phyloP scores from a whole-genome alignment of 495 filamentous ascomycete species.

The Talaromyces adpressus region DNA sequence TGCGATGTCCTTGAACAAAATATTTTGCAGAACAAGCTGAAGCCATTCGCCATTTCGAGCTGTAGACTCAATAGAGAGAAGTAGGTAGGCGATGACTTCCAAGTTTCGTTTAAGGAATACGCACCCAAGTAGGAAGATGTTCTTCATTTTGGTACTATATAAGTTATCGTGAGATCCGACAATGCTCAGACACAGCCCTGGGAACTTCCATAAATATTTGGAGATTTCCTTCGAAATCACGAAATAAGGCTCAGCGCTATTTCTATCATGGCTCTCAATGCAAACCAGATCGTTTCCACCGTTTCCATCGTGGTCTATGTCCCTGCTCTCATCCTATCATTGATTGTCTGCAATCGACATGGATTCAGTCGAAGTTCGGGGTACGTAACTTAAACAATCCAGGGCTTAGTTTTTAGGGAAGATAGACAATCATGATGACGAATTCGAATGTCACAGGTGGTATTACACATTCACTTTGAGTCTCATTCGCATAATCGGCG shows the following conservation, averaged over 20 bases:
- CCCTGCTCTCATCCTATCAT: not conserved
- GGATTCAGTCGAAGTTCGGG: slow-evolving; percentile 4
- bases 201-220: not conserved
- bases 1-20: not conserved
- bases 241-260: not conserved
- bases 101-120: too few species aligned
- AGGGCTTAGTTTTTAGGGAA: too few species aligned
- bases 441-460: not conserved
- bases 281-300: not conserved
- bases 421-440: not conserved
- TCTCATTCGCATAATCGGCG: slow-evolving; percentile 1
- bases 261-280: not conserved
- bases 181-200: not conserved
- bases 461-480: slow-evolving; percentile 5
- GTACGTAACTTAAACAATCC: not conserved
- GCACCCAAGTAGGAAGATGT: not conserved
- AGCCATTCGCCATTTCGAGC: not conserved
- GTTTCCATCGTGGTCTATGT: not conserved
- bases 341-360: not conserved
- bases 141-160: not conserved
- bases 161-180: not conserved
- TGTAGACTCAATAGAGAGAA: not conserved
- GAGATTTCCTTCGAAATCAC: not conserved
- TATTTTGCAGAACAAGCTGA: not conserved
- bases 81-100: not conserved